Evolutionary conservation across 805 yeast genomes (phyloP).

Genomic region (Tanozyma kutaoensis): DNA sequence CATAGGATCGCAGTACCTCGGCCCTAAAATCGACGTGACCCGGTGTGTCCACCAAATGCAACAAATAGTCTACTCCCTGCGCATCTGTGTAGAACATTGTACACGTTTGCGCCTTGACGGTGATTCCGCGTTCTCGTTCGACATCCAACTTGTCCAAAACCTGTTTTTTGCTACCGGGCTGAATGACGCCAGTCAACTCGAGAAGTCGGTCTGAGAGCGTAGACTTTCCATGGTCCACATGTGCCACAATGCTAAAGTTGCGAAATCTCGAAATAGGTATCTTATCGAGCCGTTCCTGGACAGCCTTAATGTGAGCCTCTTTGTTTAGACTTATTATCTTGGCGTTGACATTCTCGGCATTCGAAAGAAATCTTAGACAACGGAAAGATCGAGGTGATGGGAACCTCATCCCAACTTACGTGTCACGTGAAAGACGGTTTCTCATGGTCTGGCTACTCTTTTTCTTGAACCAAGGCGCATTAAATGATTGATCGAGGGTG

Average conservation of each 20-base stretch:
- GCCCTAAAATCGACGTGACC: conserved; percentile 96
- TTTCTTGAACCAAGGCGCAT: too few relatives aligned
- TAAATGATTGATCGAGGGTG: too few relatives aligned
- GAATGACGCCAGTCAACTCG: conserved; percentile 81
- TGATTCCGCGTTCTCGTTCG: conserved; percentile 91
- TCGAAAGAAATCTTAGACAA: too few relatives aligned
- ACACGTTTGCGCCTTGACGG: conserved; percentile 95
- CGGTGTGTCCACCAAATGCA: conserved; percentile 92
- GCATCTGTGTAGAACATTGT: conserved; percentile 72
- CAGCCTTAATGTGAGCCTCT: conserved; percentile 16
- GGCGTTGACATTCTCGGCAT: too few relatives aligned
- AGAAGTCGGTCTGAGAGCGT: conserved; percentile 80
- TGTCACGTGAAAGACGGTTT: too few relatives aligned
- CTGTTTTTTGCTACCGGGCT: conserved; percentile 64
- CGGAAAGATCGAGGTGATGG: too few relatives aligned
- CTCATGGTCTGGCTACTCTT: too few relatives aligned
- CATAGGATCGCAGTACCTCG: conserved; percentile 88
- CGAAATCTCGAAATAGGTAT: conserved; percentile 78
- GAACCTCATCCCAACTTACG: too few relatives aligned
- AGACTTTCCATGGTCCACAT: conserved; percentile 84
- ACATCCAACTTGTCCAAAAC: conserved; percentile 87
- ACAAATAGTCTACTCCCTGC: conserved; percentile 43
- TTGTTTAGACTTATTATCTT: conserved; percentile 15
- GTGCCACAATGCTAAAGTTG: conserved; percentile 92
- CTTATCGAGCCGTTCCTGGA: conserved; percentile 49